Base-by-base conservation (phyloP, 768 basidiomycete species). In the Russula lepida region DNA sequence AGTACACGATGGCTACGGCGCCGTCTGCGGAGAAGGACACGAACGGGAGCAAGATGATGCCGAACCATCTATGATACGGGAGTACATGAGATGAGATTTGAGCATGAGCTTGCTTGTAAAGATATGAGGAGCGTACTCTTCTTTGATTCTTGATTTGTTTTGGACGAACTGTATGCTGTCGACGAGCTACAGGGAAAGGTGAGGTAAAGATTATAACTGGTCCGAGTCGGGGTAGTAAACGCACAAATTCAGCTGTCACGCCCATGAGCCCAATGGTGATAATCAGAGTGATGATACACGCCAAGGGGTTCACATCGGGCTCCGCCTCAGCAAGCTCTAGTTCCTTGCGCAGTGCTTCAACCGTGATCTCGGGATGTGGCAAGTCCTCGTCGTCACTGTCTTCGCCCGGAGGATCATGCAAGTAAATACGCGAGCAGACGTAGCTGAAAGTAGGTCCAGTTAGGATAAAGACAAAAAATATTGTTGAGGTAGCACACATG, bases 21-120 rank as follows among this genome's bases (percentile, higher is more conserved):
- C 83, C 88, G 69, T 89, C 86, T 3, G 84, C 86, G 4, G 84
- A 81, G 72, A 85, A 90, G 3, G 88, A 88, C 8, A 88, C 80
- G 54, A 89, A 72, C 0, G 88, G 88, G 2, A 90, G 78, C 9
- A 90, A 75, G 49, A 89, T 76, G 61, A 90, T 72, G 19, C 88
- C 88, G 68, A 89, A 88, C 84, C 83, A 88, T 67, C 84, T 86
- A 49, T 8, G 23, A 25, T 21, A 43, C n/a, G 44, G 3, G 12
- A 23, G 13, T 25, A 13, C 4, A 21, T 32, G 21, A 53, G 35
- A 4, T n/a, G n/a, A n/a, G n/a, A n/a, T n/a, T 27, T 28, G 51
- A 48, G 53, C 41, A 41, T 58, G 57, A 43, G 41, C 41, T n/a
- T 4, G 41, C 41, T 21, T 43, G 41, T n/a, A 15, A 23, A 4